Evolutionary conservation across 2,329 filamentous ascomycete species (phyloP), one percentile per base, ranked within the genome.

Genomic region (Beauveria brongniartii): DNA sequence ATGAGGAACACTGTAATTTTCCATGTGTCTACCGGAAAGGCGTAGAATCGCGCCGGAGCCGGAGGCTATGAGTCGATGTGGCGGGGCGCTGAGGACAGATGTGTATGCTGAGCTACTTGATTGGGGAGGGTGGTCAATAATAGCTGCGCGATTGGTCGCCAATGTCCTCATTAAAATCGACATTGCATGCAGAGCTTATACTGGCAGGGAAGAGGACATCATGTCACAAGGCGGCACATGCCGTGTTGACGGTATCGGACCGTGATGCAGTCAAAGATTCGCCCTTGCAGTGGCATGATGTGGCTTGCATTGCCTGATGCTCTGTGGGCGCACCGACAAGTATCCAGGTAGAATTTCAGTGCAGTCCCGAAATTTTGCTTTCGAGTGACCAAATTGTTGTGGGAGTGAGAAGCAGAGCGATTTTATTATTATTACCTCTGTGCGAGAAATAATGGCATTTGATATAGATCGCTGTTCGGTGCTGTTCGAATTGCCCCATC

Each of bases 51-150:
- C 55, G 55, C 55, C 55, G 55, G 44, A 28, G 55, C 55, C 55
- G 55, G 55, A 57, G 55, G 44, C 44, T 28, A 57, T 57, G 55
- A 57, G 55, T 57, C 55, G 55, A 57, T 50, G 40, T 40, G 55
- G 55, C 55, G 55, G 55, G 55, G 55, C 55, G 12, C 6, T 20
- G 20, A 4, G 24, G 30, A 26, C 44, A 40, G 30, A 41, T 37
- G 41, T 56, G 54, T 28, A 16, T 22, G 20, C 28, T 48, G 28
- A 16, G 26, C 48, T 30, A 9, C n/a, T 20, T 52, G 18, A 34
- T 14, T 22, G 28, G 54, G 41, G 54, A 37, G 28, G 54, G 44
- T 57, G 43, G 55, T 57, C 55, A 57, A 48, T 48, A 57, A 28
- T 16, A 10, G 44, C 16, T 8, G 28, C 22, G 61, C 51, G 30